These are phyloP conservation scores for Nitzschia sp. DNA, from an alignment of 108 stramenopile species.

Conservation along the genomic window DNA sequence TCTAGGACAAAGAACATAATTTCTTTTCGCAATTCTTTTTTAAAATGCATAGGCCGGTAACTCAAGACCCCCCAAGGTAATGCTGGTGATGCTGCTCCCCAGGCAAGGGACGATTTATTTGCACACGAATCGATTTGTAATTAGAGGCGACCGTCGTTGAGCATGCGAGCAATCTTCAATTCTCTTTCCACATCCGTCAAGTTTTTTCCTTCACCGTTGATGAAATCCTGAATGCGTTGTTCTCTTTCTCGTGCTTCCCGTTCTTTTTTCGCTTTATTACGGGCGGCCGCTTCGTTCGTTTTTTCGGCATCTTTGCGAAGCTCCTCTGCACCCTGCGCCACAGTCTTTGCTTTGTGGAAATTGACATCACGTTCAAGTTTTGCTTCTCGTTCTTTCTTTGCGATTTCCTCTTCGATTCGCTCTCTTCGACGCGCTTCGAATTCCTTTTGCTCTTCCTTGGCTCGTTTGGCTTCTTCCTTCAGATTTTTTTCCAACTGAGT, in stretches of 20 bases:
- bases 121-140: neutral
- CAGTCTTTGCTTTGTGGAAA: slow-evolving; percentile 15
- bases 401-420: slow-evolving; percentile 13
- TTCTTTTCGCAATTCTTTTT: too few species aligned
- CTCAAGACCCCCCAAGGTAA: too few species aligned
- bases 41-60: too few species aligned
- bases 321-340: slow-evolving; percentile 15
- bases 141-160: neutral
- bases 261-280: slow-evolving; percentile 11
- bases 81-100: too few species aligned
- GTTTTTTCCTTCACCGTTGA: slow-evolving; percentile 21
- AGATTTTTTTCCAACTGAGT: slow-evolving; percentile 11
- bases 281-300: slow-evolving; percentile 7
- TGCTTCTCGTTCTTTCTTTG: slow-evolving; percentile 16
- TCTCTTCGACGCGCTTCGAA: slow-evolving; percentile 9
- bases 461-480: slow-evolving; percentile 11
- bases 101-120: too few species aligned
- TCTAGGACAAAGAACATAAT: too few species aligned
- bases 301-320: slow-evolving; percentile 25
- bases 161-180: slow-evolving; percentile 13
- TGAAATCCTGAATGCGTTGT: slow-evolving; percentile 18
- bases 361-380: slow-evolving; percentile 2
- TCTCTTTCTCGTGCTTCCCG: slow-evolving; percentile 6
- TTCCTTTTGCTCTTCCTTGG: slow-evolving; percentile 10
- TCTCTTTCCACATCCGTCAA: slow-evolving; percentile 22